Evolutionary conservation across 257 asterid species (phyloP), one percentile per base, ranked within the genome.

Genomic region (Gentiana straminea): DNA sequence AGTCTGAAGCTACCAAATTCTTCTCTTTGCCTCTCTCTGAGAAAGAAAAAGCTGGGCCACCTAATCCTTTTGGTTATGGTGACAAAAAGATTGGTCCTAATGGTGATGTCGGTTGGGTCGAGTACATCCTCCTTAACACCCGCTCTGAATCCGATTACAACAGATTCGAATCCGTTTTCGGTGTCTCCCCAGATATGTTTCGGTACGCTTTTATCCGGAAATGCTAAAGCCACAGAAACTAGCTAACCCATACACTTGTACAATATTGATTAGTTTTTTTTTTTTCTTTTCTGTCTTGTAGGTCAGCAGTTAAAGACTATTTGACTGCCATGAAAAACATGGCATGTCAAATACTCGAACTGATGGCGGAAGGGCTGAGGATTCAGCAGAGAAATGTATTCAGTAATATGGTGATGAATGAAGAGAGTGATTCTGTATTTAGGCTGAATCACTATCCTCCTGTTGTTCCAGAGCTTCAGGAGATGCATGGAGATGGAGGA

Each of bases 41-140:
- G 33, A 87, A 84, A 15, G 68, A 70, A 8, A 82, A 69, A 35
- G 89, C 83, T 0, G 86, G 89, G 9, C 86, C 91, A 0, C 76
- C 86, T n/a, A 69, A 73, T 61, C 94, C 96, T 10, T 87, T 78
- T 62, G 96, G 93, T 56, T 87, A 82, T 58, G 96, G 96, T 0
- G 68, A 70, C 67, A 86, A 84, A 12, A 65, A 60, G 1, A 86
- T 86, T 57, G 96, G 96, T 48, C 35, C 1, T 12, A 78, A 71
- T 55, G 91, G 91, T 24, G 95, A 86, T 48, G 63, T 65, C 8
- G 95, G 95, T 3, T 79, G 84, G 86, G 75, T 86, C 11, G 96
- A 86, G 43, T 80, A 86, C 60, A 60, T 86, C 44, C 86, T 86
- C 9, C 15, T 84, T 4, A 80, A 82, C 6, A 59, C 95, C 8